These are phyloP conservation scores for Paramecium octaurelia DNA, from an alignment of 73 alveolate species.

Conservation along the genomic window DNA sequence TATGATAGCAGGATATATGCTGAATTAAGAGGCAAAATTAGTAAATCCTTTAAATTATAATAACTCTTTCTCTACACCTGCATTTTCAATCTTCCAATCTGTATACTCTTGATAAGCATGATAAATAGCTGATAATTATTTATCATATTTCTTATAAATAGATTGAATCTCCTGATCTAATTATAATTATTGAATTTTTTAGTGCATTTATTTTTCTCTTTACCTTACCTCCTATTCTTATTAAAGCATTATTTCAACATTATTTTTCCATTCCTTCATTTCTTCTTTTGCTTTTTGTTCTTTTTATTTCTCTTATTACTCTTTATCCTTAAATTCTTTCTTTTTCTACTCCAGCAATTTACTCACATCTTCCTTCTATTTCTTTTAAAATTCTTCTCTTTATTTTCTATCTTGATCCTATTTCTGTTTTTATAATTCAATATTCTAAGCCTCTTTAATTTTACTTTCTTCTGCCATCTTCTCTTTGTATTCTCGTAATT, in stretches of 20 bases:
- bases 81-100: slow-evolving; percentile 50
- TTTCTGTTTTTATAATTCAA: not conserved
- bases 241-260: slow-evolving; percentile 24
- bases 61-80: not conserved
- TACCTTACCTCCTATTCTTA: slow-evolving; percentile 30
- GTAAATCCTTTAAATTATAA: slow-evolving; percentile 42
- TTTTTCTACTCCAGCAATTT: not conserved
- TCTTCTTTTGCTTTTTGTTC: not conserved
- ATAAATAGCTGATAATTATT: not conserved
- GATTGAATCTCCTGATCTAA: not conserved
- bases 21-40: slow-evolving; percentile 26
- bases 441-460: not conserved
- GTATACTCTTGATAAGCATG: slow-evolving; percentile 41
- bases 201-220: slow-evolving; percentile 32
- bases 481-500: slow-evolving; percentile 40
- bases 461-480: slow-evolving; percentile 16
- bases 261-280: slow-evolving; percentile 47
- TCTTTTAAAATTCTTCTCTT: slow-evolving; percentile 14
- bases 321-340: slow-evolving; percentile 32
- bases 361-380: slow-evolving; percentile 1
- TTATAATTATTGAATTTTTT: not conserved
- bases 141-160: not conserved
- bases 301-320: slow-evolving; percentile 6
- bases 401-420: slow-evolving; percentile 9
- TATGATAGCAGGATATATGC: slow-evolving; percentile 20